phyloP scores from a whole-genome alignment of 352 stramenopile genomes.

The Globisporangium irregulare region DNA sequence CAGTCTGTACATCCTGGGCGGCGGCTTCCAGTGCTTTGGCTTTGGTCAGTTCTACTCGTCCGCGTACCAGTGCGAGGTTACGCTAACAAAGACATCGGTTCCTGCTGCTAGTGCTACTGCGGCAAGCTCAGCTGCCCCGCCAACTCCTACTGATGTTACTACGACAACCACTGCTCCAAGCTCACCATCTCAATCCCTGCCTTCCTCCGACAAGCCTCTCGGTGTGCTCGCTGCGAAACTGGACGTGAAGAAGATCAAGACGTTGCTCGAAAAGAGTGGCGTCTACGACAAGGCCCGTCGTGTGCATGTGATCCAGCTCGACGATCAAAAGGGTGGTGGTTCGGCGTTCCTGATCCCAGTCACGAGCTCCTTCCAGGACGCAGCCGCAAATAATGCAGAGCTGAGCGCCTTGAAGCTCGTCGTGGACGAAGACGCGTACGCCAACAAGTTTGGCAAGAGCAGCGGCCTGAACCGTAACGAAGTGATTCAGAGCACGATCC shows the following conservation, averaged over 20 bases:
- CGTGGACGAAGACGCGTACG: constrained; percentile 54
- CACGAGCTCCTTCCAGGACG: constrained; percentile 30
- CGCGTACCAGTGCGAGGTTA: constrained; percentile 49
- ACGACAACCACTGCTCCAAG: neutral
- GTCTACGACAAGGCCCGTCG: constrained; percentile 83
- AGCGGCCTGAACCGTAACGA: constrained; percentile 75
- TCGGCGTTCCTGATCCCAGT: constrained; percentile 65
- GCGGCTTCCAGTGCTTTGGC: constrained; percentile 82
- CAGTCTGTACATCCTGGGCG: constrained; percentile 55
- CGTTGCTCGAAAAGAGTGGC: constrained; percentile 46
- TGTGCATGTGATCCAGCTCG: constrained; percentile 41
- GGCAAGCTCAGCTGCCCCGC: neutral
- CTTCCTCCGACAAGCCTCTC: constrained; percentile 18
- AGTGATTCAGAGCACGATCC: constrained; percentile 55
- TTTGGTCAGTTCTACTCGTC: constrained; percentile 82
- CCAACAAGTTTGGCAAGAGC: constrained; percentile 75
- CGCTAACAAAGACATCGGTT: constrained; percentile 18
- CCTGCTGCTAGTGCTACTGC: neutral
- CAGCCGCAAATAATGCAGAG: constrained; percentile 23
- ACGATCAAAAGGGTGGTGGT: constrained; percentile 14
- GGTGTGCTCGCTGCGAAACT: constrained; percentile 56
- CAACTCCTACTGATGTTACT: neutral
- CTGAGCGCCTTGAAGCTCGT: constrained; percentile 41
- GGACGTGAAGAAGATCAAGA: constrained; percentile 80
- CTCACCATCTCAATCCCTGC: neutral